Evolutionary conservation across 495 filamentous ascomycete species (phyloP), one percentile per base, ranked within the genome.

Genomic region (Lepraria neglecta): DNA sequence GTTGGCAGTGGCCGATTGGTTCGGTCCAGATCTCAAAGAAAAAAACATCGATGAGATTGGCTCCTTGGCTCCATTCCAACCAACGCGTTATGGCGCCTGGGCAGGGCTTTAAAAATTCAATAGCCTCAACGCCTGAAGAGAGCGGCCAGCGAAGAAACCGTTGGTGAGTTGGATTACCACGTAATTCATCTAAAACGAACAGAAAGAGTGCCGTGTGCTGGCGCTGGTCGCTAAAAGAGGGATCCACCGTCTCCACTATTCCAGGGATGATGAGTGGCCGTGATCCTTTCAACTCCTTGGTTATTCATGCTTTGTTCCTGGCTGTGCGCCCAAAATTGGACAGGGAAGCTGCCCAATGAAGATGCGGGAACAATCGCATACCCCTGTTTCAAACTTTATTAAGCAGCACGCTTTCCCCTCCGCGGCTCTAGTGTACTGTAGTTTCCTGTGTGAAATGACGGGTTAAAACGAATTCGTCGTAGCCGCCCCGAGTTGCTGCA

Each of bases 291-390:
- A 35, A 19, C 6, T 35, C 51, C 51, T 33, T 35, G 51, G 12
- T 54, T 54, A 10, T 38, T 30, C 51, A 54, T 38, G 17, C 51
- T 54, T 54, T 54, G 51, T 54, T 54, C 51, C 51, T 19, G 51
- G 35, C 31, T 19, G 28, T 19, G 19, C 30, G 31, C 30, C 7
- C 28, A 54, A 54, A 54, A 35, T 38, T 17, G 31, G 35, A 12
- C 7, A 33, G 1, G 9, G 14, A 4, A 31, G 21, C 31, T 30
- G n/a, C 4, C 51, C 51, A 54, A 38, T 54, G 30, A 19, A 35
- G 28, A 54, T 28, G 30, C 30, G 51, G 51, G 6, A 54, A n/a
- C 7, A 2, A 11, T 17, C 51, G 51, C 51, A 28, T 38, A 38
- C 31, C 51, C 51, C 51, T 54, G 51, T 54, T 11, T n/a, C 15